A percentile compares a stretch with the other conserved stretches of the same genome.
Evolutionary conservation across 2,329 filamentous ascomycete genomes (phyloP).

Genomic region (Macrophomina pseudophaseolina): DNA sequence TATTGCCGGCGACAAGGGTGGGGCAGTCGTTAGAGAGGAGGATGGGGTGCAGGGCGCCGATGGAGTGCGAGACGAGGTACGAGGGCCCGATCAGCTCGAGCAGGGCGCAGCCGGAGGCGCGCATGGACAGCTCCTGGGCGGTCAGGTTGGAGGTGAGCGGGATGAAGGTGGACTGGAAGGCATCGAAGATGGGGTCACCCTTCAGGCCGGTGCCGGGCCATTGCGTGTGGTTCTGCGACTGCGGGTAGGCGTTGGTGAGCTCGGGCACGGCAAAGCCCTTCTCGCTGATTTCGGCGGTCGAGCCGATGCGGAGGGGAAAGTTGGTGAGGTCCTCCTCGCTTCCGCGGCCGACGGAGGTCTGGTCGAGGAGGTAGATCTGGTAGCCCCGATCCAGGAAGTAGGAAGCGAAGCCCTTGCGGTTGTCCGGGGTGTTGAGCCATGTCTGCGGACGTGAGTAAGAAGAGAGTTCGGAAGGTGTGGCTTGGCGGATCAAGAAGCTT

Average conservation of each 20-base stretch:
- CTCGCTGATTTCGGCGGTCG: conserved; percentile 19
- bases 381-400: conserved; percentile 54
- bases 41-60: conserved; percentile 33
- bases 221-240: conserved; percentile 29
- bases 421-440: conserved; percentile 57
- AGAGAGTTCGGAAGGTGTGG: background rate
- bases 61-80: conserved; percentile 54
- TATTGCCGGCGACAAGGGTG: conserved; percentile 31
- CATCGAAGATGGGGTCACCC: conserved; percentile 57
- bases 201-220: conserved; percentile 45
- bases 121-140: conserved; percentile 30
- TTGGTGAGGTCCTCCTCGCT: conserved; percentile 5
- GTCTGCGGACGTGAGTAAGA: conserved; percentile 38
- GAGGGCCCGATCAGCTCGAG: conserved; percentile 51
- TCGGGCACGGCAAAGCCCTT: conserved; percentile 25
- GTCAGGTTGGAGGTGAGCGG: conserved; percentile 30
- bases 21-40: conserved; percentile 35
- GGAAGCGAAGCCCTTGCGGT: conserved; percentile 53
- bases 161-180: conserved; percentile 45
- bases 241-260: conserved; percentile 25
- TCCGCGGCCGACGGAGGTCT: conserved; percentile 43
- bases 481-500: conserved; percentile 5
- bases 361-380: conserved; percentile 52
- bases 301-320: conserved; percentile 15
- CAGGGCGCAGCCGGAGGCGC: conserved; percentile 38